These are phyloP conservation scores for Meyerozyma guilliermondii DNA, from an alignment of 1,139 yeast species.

Conservation along the genomic window DNA sequence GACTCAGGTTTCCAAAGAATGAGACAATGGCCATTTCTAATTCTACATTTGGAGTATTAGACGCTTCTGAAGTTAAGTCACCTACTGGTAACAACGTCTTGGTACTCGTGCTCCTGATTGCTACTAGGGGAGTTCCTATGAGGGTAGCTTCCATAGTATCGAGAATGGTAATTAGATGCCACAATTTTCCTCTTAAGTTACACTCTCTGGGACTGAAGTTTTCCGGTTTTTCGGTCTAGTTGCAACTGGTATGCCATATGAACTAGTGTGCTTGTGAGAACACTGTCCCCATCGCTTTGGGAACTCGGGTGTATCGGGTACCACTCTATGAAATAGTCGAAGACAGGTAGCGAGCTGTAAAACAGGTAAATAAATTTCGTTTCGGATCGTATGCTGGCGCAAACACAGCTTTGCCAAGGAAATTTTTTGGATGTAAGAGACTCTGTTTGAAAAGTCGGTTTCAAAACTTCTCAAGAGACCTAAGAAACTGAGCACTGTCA, in stretches of 20 bases:
- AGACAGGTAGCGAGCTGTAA: background rate
- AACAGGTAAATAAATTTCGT: background rate
- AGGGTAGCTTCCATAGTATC: slow-evolving; percentile 1
- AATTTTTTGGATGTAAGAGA: background rate
- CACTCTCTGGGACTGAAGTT: background rate
- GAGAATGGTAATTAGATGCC: background rate
- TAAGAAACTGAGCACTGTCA: background rate
- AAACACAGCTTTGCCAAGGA: background rate
- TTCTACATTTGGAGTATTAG: background rate
- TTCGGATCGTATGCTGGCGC: background rate
- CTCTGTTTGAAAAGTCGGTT: background rate
- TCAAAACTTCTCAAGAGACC: background rate
- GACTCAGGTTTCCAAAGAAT: background rate
- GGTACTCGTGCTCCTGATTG: background rate
- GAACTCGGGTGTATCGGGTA: background rate
- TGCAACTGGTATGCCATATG: background rate
- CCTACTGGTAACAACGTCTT: background rate
- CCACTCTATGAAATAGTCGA: background rate
- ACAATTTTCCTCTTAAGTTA: background rate
- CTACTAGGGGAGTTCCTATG: background rate
- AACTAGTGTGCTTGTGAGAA: background rate
- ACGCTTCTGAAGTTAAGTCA: background rate
- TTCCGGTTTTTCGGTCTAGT: background rate
- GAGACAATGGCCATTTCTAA: background rate
- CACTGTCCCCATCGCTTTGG: background rate